These are phyloP conservation scores for Rutidosis leptorrhynchoides DNA, from an alignment of 129 eudicot genomes.

Conservation along the genomic window DNA sequence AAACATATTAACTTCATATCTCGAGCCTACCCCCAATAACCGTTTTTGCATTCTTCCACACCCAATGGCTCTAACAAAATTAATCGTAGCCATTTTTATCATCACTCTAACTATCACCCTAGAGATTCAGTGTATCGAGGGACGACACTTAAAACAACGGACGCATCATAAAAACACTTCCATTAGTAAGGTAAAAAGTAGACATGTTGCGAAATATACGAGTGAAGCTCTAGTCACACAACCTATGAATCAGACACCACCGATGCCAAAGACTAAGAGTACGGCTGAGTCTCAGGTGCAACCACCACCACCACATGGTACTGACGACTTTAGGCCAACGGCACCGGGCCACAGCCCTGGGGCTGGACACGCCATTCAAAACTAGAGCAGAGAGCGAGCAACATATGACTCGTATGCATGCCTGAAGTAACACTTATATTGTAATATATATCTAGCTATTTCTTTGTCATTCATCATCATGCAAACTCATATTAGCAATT, in stretches of 20 bases:
- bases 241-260: conserved; percentile 35
- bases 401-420: conserved; percentile 10
- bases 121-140: conserved; percentile 33
- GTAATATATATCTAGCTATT: conserved; percentile 15
- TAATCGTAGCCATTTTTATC: conserved; percentile 35
- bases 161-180: conserved; percentile 10
- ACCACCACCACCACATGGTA: conserved; percentile 41
- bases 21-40: conserved; percentile 14
- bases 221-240: conserved; percentile 31
- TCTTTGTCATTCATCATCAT: conserved; percentile 19
- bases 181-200: conserved; percentile 8
- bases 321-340: conserved; percentile 61
- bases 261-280: conserved; percentile 19
- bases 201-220: conserved; percentile 20
- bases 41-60: neutral
- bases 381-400: conserved; percentile 31
- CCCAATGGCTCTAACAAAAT: conserved; percentile 44
- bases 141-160: conserved; percentile 36
- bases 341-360: conserved; percentile 82
- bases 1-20: conserved; percentile 18
- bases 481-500: neutral
- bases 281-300: conserved; percentile 15
- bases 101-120: conserved; percentile 35
- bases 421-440: conserved; percentile 5
- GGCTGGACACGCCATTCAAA: conserved; percentile 55